Percentiles rank a stretch among this genome's conserved stretches.
These are phyloP conservation scores for Suzukiozyma palmioleophila DNA, from an alignment of 1,139 yeast species.

Conservation along the genomic window DNA sequence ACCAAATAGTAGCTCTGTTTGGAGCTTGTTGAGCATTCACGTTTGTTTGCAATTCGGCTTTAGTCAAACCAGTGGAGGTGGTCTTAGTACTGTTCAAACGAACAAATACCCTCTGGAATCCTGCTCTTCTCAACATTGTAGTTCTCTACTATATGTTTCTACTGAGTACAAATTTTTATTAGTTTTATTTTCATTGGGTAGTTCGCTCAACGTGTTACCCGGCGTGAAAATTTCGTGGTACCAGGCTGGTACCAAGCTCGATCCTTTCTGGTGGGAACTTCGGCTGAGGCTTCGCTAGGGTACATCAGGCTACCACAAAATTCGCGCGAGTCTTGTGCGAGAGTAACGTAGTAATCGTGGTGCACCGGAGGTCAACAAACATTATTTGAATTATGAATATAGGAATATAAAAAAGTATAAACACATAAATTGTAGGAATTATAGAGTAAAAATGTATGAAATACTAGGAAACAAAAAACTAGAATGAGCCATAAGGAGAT, in stretches of 20 bases:
- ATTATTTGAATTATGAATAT: not conserved
- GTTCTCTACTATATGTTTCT: no score
- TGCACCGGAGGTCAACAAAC: no score
- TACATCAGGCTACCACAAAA: no score
- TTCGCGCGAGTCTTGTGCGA: no score
- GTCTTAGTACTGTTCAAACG: constrained; percentile 5
- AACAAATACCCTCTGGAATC: constrained; percentile 1
- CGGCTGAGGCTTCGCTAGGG: no score
- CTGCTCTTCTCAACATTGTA: constrained; percentile 3
- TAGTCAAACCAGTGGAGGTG: constrained; percentile 32
- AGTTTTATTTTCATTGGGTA: no score
- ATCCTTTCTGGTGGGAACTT: no score
- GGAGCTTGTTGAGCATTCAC: constrained; percentile 60
- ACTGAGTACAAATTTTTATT: no score
- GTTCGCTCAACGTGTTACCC: no score
- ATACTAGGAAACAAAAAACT: not conserved
- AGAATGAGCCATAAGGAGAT: not conserved
- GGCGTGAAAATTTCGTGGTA: no score
- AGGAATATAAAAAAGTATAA: not conserved
- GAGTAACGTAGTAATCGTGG: no score
- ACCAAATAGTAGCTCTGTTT: constrained; percentile 68
- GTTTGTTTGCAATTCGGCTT: constrained; percentile 33
- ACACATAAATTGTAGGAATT: constrained; percentile 1
- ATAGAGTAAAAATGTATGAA: not conserved
- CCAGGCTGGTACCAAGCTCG: no score